These are phyloP conservation scores for Auricularia sp. DNA, from an alignment of 768 basidiomycete species.

Conservation along the genomic window DNA sequence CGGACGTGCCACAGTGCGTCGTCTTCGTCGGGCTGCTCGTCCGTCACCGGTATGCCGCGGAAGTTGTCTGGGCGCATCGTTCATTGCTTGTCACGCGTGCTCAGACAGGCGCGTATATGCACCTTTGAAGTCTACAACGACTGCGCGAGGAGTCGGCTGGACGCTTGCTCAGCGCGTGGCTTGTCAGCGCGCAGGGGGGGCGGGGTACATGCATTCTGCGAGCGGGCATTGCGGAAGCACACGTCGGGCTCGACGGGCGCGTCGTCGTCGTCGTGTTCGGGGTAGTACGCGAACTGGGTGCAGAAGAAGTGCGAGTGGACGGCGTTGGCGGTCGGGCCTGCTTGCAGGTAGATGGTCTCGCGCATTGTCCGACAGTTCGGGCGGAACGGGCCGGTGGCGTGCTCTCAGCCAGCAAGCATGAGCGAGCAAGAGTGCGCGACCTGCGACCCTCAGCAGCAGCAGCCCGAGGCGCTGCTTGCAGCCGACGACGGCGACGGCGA, in stretches of 20 bases:
- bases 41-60: not conserved
- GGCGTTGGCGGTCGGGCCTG: constrained; percentile 56
- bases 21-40: not conserved
- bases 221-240: constrained; percentile 42
- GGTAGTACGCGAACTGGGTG: constrained; percentile 59
- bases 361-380: constrained; percentile 47
- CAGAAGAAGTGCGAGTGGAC: constrained; percentile 76
- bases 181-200: not conserved
- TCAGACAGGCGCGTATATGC: not conserved
- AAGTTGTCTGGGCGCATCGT: not conserved
- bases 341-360: constrained; percentile 73
- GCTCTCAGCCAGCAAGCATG: not conserved
- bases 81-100: not conserved
- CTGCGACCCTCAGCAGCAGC: not conserved
- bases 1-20: not conserved
- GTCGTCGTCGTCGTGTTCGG: constrained; percentile 21
- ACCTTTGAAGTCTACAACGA: not conserved
- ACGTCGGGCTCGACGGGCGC: constrained; percentile 39
- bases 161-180: not conserved
- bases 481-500: not conserved
- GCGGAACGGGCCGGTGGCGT: not conserved
- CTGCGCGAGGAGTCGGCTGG: not conserved
- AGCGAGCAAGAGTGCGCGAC: not conserved
- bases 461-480: not conserved
- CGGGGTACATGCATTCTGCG: not conserved